Percentiles rank a stretch among this genome's conserved stretches.
phyloP scores from a whole-genome alignment of 2,329 filamentous ascomycete genomes.

The Xylariaceae sp. region DNA sequence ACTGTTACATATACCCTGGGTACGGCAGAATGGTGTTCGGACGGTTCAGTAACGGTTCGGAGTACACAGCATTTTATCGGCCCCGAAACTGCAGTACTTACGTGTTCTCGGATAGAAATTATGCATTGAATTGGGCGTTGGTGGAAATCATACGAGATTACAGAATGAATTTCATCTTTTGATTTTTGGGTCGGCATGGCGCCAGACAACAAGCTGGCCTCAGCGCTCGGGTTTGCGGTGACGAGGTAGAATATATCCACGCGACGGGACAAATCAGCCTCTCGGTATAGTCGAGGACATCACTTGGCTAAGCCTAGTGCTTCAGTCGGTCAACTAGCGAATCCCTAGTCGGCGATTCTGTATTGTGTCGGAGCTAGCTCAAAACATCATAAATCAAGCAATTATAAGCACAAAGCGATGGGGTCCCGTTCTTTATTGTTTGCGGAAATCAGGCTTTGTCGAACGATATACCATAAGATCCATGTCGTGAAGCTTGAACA shows the following conservation, averaged over 20 bases:
- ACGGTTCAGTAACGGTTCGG: conserved; percentile 5
- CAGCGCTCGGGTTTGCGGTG: conserved; percentile 6
- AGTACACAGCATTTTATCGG: conserved; percentile 20
- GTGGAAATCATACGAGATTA: no score
- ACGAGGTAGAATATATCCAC: conserved; percentile 12
- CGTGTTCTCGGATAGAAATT: conserved; percentile 7
- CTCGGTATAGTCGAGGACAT: no score
- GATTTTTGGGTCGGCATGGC: no score
- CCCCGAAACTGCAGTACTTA: conserved; percentile 13
- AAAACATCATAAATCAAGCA: conserved; percentile 17
- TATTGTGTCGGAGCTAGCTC: conserved; percentile 15
- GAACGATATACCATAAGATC: conserved; percentile 12
- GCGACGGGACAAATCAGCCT: no score
- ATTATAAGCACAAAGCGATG: conserved; percentile 18
- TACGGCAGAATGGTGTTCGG: conserved; percentile 17
- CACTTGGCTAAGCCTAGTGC: conserved; percentile 1
- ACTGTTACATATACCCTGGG: conserved; percentile 25
- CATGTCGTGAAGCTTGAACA: conserved; percentile 15
- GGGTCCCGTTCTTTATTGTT: conserved; percentile 22
- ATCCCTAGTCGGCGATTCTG: conserved; percentile 2
- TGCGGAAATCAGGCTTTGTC: conserved; percentile 27
- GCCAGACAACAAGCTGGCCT: no score
- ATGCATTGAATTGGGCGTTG: conserved; percentile 12
- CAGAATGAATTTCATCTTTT: no score
- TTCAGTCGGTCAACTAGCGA: background rate